Base-by-base conservation (phyloP, 495 filamentous ascomycete species). In the Xylaria telfairii region DNA sequence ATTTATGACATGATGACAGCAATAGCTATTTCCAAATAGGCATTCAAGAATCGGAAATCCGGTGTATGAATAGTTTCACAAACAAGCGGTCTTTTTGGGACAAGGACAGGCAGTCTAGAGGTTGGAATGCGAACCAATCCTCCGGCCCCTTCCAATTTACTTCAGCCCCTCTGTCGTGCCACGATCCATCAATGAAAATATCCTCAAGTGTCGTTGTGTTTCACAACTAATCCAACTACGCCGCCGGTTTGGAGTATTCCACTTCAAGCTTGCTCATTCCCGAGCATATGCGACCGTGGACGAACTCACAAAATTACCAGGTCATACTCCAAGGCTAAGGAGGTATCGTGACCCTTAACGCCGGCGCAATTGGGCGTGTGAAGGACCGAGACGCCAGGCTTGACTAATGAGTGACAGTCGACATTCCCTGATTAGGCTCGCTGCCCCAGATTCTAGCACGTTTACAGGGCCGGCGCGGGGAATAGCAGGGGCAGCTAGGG, bases 351-450 rank as follows among this genome's bases (percentile, higher is more conserved):
- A 66, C 64, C 64, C 10, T 54, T 13, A 19, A 54, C n/a, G 32
- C 47, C 64, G 64, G 64, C 64, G 46, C 64, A 53, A 66, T 66
- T 66, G 64, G 54, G 47, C 46, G 54, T 66, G 32, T 54, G 34
- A 66, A 66, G 47, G 64, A 54, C 64, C 64, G 64, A 66, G 64
- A 53, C 13, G 54, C 47, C n/a, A n/a, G 41, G 47, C 64, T 65
- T 65, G 62, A 51, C 62, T 65, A 54, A 54, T 66, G 46, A 66
- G 64, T 53, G 64, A 66, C 64, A 66, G 42, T 41, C 41, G 13
- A 17, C 26, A 42, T 28, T 66, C 32, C 63, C 63, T 32, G 6
- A 65, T 65, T 49, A 51, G 30, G 44, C 28, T 65, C n/a, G 17
- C 62, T 65, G 62, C 42, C 62, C 62, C 41, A 44, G 62, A 65